Base-by-base conservation (phyloP, 768 basidiomycete genomes). In the Russula griseocarnosa region DNA sequence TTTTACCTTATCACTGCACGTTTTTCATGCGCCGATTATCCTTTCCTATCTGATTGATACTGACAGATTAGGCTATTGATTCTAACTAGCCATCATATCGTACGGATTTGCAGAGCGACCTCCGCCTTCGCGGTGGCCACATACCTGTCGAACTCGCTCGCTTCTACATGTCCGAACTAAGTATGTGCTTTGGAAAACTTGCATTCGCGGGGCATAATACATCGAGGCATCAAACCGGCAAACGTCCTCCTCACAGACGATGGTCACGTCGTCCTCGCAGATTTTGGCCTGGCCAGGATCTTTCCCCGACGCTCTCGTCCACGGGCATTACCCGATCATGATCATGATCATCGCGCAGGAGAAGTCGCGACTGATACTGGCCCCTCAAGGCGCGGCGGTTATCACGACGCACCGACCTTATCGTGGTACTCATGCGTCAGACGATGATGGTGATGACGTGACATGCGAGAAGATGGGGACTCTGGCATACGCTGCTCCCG, bases 171-270 rank as follows among this genome's bases (percentile, higher is more conserved):
- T 61, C 67, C 28, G 67, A 68, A 24, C 30, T 67, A n/a, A 20
- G 36, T 69, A 13, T 55, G 61, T 24, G 68, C 69, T n/a, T 55
- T 71, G 18, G 65, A 65, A 28, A 79, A 77, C 63, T 69, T 81
- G 16, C 72, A 79, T 20, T 66, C 71, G 4, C 75, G n/a, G 76
- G 73, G 79, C 67, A 71, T 82, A 30, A 78, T 81, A 51, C 80
- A 82, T 65, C 73, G 80, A 28, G 80, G 81, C 69, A 77, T 82
- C 74, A 82, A 82, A 72, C 80, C 79, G 10, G 77, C 76, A 66
- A 74, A 74, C 20, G 55, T 74, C 55, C 64, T 66, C 34, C 56
- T 69, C 28, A 56, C 61, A 6, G 40, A 38, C 16, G 52, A 60
- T 7, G 63, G 65, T 40, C 65, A 65, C 44, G 58, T 61, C 16